A percentile compares a stretch with the other conserved stretches of the same genome.
phyloP scores from a whole-genome alignment of 495 filamentous ascomycete genomes.

The Xylaria telfairii region DNA sequence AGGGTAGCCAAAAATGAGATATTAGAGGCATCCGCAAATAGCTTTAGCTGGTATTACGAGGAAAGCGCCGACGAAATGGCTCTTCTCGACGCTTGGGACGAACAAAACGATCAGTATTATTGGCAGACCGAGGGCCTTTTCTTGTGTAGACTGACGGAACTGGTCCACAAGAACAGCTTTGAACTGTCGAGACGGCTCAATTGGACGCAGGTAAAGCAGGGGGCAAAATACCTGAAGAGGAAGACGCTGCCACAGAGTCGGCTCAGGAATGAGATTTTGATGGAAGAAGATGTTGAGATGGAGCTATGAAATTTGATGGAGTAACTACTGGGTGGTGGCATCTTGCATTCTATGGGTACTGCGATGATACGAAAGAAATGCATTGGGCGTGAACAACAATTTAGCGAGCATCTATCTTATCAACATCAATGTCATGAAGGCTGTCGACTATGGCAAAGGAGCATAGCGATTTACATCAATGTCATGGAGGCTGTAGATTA shows the following conservation, averaged over 20 bases:
- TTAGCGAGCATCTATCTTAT: not conserved
- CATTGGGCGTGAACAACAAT: not conserved
- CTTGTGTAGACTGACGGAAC: not conserved
- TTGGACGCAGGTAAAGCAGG: not conserved
- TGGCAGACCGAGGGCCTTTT: slow-evolving; percentile 15
- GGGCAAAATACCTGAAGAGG: not conserved
- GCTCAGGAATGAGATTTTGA: not conserved
- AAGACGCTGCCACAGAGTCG: not conserved
- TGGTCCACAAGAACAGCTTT: not conserved
- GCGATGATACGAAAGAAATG: not conserved
- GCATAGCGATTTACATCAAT: not conserved
- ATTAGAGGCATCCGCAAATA: not conserved
- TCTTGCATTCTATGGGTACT: not conserved
- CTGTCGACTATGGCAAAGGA: not conserved
- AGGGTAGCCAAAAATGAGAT: not conserved
- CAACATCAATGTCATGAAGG: too few species aligned
- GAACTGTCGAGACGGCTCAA: not conserved
- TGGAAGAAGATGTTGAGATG: not conserved
- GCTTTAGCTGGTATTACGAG: not conserved
- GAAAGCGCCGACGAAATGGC: not conserved
- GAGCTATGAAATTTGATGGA: too few species aligned
- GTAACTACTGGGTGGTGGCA: not conserved
- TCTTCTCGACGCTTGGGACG: not conserved
- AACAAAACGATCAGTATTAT: not conserved
- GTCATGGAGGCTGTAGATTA: not conserved